These are phyloP conservation scores for Penicillium sclerotigenum DNA, from an alignment of 2,329 filamentous ascomycete species.

Conservation along the genomic window DNA sequence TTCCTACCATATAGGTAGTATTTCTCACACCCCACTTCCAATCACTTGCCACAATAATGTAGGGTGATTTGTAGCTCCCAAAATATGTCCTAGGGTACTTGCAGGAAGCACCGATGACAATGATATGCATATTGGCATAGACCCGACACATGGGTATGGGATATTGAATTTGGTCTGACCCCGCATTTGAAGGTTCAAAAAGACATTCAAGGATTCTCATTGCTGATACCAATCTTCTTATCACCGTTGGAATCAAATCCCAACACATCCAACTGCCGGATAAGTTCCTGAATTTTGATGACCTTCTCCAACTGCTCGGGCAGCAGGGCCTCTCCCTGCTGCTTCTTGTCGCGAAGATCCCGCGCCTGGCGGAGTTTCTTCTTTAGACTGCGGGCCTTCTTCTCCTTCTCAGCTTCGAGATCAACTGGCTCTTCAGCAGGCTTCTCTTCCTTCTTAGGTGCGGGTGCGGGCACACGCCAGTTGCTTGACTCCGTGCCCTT, in stretches of 20 bases:
- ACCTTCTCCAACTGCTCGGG: constrained; percentile 97
- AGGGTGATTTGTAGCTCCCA: neutral
- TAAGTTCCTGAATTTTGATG: constrained; percentile 91
- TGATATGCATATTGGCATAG: neutral
- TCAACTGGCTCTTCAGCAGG: constrained; percentile 50
- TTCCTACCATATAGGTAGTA: neutral
- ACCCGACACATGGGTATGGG: neutral
- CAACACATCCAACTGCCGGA: constrained; percentile 78
- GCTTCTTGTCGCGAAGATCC: constrained; percentile 87
- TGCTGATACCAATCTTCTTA: constrained; percentile 41
- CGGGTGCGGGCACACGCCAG: constrained; percentile 27
- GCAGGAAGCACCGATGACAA: neutral
- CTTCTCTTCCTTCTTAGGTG: constrained; percentile 27
- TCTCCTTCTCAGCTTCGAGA: constrained; percentile 76
- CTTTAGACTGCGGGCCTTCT: constrained; percentile 84
- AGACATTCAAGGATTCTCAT: constrained; percentile 16
- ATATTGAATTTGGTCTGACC: neutral
- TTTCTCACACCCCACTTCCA: neutral
- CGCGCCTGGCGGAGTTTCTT: constrained; percentile 95
- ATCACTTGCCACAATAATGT: neutral
- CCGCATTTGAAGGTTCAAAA: neutral
- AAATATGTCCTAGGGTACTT: neutral
- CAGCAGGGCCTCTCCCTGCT: constrained; percentile 75
- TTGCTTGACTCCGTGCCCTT: constrained; percentile 31
- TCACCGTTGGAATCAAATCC: constrained; percentile 81